These are phyloP conservation scores for Talaromyces sp. DNA, from an alignment of 2,329 filamentous ascomycete species.

Conservation along the genomic window DNA sequence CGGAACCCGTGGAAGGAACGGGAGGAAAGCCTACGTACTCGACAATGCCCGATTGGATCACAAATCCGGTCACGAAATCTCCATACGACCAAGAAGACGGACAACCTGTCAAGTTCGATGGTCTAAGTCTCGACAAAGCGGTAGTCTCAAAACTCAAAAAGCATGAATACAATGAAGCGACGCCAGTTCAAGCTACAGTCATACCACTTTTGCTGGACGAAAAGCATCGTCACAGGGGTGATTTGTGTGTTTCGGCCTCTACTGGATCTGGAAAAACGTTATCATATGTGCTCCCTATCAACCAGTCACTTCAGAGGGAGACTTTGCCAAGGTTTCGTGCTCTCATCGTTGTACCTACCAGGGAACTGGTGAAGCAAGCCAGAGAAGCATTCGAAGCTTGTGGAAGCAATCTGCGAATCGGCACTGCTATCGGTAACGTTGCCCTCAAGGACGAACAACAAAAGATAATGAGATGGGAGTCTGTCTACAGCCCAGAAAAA, in stretches of 20 bases:
- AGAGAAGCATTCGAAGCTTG: constrained; percentile 73
- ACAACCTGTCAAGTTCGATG: constrained; percentile 54
- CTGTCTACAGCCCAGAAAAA: constrained; percentile 63
- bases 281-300: constrained; percentile 81
- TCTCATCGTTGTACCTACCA: constrained; percentile 82
- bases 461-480: constrained; percentile 59
- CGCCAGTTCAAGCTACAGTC: constrained; percentile 75
- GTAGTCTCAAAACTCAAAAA: constrained; percentile 60
- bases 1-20: constrained; percentile 52
- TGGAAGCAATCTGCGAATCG: constrained; percentile 67
- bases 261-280: constrained; percentile 96
- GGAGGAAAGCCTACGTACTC: constrained; percentile 65
- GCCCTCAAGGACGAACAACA: constrained; percentile 64
- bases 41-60: constrained; percentile 76
- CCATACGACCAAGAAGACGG: constrained; percentile 47
- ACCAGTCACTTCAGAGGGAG: constrained; percentile 67
- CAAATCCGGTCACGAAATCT: constrained; percentile 66
- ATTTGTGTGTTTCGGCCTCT: constrained; percentile 84
- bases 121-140: constrained; percentile 60
- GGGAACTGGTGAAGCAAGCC: constrained; percentile 85
- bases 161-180: constrained; percentile 67
- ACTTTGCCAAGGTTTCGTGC: constrained; percentile 66
- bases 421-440: constrained; percentile 77
- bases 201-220: constrained; percentile 74
- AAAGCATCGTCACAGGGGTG: constrained; percentile 60